Conservation (phyloP, 345 rosid species). For the Syzygium aqueum region DNA sequence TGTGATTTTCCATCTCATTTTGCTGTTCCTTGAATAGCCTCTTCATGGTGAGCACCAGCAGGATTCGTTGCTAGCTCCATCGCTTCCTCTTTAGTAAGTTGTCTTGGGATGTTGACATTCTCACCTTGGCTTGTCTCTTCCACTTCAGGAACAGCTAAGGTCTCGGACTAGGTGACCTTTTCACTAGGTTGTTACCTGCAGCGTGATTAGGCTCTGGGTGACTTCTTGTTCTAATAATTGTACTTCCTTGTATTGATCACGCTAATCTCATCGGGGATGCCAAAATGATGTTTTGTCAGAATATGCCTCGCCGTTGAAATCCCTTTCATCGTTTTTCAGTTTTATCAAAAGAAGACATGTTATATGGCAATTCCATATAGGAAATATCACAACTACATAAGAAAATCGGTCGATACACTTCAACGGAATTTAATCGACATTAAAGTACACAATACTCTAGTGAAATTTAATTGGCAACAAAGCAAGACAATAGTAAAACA, state of each 20-base stretch:
- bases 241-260: not conserved
- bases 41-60: not conserved
- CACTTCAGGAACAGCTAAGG: not conserved
- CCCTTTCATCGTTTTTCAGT: not conserved
- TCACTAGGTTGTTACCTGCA: not conserved
- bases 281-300: not conserved
- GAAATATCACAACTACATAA: not conserved
- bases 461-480: not conserved
- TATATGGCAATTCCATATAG: rapidly evolving
- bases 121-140: not conserved
- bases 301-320: not conserved
- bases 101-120: not conserved
- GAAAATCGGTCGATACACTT: not conserved
- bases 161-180: not conserved
- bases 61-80: not conserved
- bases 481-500: rapidly evolving
- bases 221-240: not conserved
- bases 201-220: not conserved
- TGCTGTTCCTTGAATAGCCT: not conserved
- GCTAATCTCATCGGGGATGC: not conserved
- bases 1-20: not conserved
- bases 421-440: not conserved
- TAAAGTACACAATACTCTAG: not conserved
- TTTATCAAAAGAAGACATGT: rapidly evolving
- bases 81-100: not conserved